These are phyloP conservation scores for Apiospora hydei DNA, from an alignment of 2,329 filamentous ascomycete species.

Conservation along the genomic window DNA sequence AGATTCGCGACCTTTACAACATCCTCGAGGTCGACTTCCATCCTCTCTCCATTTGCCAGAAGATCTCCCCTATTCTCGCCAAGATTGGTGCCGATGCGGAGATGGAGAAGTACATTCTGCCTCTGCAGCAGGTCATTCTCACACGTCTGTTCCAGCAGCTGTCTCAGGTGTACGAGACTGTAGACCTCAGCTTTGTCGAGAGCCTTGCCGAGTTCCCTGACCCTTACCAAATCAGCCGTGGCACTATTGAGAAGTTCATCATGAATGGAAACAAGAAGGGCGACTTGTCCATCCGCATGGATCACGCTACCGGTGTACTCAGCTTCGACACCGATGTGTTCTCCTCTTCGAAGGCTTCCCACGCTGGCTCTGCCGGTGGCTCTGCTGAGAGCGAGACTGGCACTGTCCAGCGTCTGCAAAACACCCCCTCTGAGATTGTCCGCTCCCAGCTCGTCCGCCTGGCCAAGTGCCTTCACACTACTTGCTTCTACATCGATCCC, in stretches of 20 bases:
- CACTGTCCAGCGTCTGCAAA: slow-evolving; percentile 93
- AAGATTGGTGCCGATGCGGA: slow-evolving; percentile 93
- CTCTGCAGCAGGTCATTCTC: slow-evolving; percentile 97
- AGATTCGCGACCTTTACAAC: slow-evolving; percentile 97
- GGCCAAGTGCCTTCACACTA: slow-evolving; percentile 88
- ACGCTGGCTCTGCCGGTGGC: slow-evolving; percentile 82
- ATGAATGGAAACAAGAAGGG: slow-evolving; percentile 99
- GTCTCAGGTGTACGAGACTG: slow-evolving; percentile 98
- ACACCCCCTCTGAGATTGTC: slow-evolving; percentile 96
- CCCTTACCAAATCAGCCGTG: slow-evolving; percentile 89
- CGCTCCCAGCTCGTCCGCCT: slow-evolving; percentile 92
- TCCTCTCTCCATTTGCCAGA: slow-evolving; percentile 97
- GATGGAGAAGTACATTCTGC: slow-evolving; percentile 96
- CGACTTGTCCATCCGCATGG: slow-evolving; percentile 92
- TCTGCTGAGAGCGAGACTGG: slow-evolving; percentile 86
- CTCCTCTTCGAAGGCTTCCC: slow-evolving; percentile 91
- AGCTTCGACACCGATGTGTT: slow-evolving; percentile 99
- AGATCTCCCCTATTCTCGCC: slow-evolving; percentile 94
- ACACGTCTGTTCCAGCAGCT: slow-evolving; percentile 98
- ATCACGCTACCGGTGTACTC: slow-evolving; percentile 92
- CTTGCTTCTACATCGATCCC: slow-evolving; percentile 95
- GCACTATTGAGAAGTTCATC: slow-evolving; percentile 99
- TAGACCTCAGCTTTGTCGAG: slow-evolving; percentile 92
- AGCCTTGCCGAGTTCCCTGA: slow-evolving; percentile 95
- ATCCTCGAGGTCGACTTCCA: slow-evolving; percentile 99